Conservation (phyloP, 116 monocot species). For the Posidonia oceanica region DNA sequence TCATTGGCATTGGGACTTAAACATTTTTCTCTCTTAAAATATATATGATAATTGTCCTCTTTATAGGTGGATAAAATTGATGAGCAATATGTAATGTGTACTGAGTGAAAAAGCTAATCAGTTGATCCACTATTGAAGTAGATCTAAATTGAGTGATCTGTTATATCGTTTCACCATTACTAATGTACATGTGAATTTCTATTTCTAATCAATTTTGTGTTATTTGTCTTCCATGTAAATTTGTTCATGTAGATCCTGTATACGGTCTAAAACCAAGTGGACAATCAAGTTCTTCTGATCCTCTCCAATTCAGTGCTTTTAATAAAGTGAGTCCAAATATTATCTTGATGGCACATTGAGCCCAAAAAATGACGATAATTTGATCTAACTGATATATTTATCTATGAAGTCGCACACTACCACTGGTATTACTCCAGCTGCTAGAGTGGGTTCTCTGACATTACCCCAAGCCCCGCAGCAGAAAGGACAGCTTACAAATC, state of each 20-base stretch:
- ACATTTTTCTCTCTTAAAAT: background rate
- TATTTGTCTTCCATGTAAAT: background rate
- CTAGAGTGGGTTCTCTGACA: slow-evolving; percentile 18
- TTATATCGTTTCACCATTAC: background rate
- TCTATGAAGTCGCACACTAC: slow-evolving; percentile 15
- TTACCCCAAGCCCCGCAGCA: slow-evolving; percentile 14
- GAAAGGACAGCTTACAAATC: slow-evolving; percentile 34
- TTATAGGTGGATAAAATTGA: background rate
- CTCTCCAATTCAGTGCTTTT: slow-evolving; percentile 30
- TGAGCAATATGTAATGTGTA: background rate
- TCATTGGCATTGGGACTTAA: background rate
- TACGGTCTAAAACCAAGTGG: slow-evolving; percentile 35
- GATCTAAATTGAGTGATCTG: background rate
- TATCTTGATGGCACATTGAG: background rate
- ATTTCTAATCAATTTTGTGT: background rate
- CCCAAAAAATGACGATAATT: background rate
- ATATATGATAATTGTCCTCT: background rate
- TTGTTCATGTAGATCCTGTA: slow-evolving; percentile 23
- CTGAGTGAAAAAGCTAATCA: background rate
- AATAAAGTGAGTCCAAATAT: slow-evolving; percentile 23
- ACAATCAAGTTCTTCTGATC: slow-evolving; percentile 24
- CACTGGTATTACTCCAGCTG: slow-evolving; percentile 18
- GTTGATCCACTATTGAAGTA: background rate
- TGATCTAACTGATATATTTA: background rate
- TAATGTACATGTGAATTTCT: background rate